phyloP scores from a whole-genome alignment of 2,329 filamentous ascomycete genomes.

The Fusarium brevicatenulatum region DNA sequence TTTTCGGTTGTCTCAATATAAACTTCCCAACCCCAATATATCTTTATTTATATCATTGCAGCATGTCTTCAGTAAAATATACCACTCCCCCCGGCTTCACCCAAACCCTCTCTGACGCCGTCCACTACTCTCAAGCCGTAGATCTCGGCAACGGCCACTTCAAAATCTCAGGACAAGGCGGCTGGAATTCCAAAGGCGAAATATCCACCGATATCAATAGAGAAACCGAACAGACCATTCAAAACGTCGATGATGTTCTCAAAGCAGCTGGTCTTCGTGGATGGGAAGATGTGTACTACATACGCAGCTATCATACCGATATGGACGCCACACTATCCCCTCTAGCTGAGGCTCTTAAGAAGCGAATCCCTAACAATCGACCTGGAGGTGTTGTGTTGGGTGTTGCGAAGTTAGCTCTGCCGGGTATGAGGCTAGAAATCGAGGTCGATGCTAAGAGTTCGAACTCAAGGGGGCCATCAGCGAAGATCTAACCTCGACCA shows the following conservation, averaged over 20 bases:
- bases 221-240: constrained; percentile 32
- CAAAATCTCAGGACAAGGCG: constrained; percentile 42
- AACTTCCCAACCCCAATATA: not conserved
- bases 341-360: constrained; percentile 16
- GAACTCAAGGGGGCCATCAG: not conserved
- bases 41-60: not conserved
- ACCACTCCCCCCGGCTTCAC: constrained; percentile 8
- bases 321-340: constrained; percentile 26
- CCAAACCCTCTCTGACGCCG: constrained; percentile 3
- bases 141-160: constrained; percentile 37
- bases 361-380: constrained; percentile 20
- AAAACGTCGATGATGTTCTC: constrained; percentile 42
- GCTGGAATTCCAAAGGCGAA: constrained; percentile 31
- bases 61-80: constrained; percentile 20
- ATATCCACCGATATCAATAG: constrained; percentile 20
- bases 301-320: constrained; percentile 40
- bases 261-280: constrained; percentile 37
- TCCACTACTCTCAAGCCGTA: constrained; percentile 42
- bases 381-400: constrained; percentile 18
- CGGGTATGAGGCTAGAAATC: constrained; percentile 36
- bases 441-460: constrained; percentile 33
- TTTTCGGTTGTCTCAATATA: too few species aligned
- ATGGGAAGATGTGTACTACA: constrained; percentile 44
- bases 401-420: constrained; percentile 27
- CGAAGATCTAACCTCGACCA: not conserved